These are phyloP conservation scores for Pascua sp. DNA, from an alignment of 1,284 basidiomycete species.

Conservation along the genomic window DNA sequence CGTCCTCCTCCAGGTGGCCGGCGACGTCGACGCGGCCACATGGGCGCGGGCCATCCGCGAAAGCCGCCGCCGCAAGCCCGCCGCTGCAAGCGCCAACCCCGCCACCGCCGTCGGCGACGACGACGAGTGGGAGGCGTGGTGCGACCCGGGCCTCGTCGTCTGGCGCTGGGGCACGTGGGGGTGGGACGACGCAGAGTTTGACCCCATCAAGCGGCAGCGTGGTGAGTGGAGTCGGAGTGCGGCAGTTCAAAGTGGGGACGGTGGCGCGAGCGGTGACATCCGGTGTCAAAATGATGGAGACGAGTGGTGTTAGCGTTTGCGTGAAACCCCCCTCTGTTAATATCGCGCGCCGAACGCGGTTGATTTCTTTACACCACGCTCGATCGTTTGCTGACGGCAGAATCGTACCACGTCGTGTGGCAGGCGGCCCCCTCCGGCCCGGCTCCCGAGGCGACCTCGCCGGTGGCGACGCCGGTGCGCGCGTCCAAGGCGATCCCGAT, in stretches of 20 bases:
- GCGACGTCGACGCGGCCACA: constrained; percentile 25
- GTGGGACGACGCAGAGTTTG: constrained; percentile 46
- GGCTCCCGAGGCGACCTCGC: background rate
- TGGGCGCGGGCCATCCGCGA: constrained; percentile 37
- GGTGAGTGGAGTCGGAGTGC: constrained; percentile 30
- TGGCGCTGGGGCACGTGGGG: constrained; percentile 49
- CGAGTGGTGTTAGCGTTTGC: background rate
- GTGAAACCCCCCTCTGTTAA: background rate
- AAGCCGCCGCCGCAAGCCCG: constrained; percentile 6
- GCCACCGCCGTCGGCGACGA: constrained; percentile 17
- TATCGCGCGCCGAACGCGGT: too few species aligned
- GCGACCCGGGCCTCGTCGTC: constrained; percentile 47
- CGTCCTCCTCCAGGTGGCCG: constrained; percentile 29
- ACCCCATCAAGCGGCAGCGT: constrained; percentile 32
- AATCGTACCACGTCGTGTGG: constrained; percentile 40
- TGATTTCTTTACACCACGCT: too few species aligned
- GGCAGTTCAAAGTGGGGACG: background rate
- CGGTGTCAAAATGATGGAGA: background rate
- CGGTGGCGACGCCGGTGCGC: constrained; percentile 29
- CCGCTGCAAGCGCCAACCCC: too few species aligned
- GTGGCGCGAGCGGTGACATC: background rate
- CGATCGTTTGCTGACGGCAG: constrained; percentile 13
- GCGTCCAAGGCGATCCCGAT: constrained; percentile 44
- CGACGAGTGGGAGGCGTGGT: constrained; percentile 48
- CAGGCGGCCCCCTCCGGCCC: constrained; percentile 26